These are phyloP conservation scores for Talaromyces islandicus DNA, from an alignment of 2,329 filamentous ascomycete genomes.

Conservation along the genomic window DNA sequence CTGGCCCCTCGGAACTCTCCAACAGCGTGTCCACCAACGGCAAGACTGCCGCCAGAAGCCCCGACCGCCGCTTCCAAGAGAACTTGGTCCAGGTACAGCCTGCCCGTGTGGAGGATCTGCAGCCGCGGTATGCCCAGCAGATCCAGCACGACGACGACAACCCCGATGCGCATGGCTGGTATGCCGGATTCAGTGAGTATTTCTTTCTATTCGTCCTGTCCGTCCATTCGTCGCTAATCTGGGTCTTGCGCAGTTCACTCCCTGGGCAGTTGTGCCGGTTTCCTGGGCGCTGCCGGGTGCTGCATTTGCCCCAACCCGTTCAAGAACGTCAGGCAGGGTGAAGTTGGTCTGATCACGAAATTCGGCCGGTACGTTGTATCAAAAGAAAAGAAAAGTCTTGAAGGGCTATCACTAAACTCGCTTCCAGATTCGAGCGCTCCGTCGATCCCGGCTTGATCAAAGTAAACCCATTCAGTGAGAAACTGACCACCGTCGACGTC, in stretches of 20 bases:
- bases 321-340: conserved; percentile 85
- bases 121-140: conserved; percentile 69
- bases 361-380: conserved; percentile 58
- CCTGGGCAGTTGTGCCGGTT: conserved; percentile 70
- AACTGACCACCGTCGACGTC: conserved; percentile 86
- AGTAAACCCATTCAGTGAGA: conserved; percentile 92
- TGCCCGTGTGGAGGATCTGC: conserved; percentile 74
- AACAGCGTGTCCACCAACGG: conserved; percentile 17
- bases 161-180: conserved; percentile 74
- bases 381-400: too few relatives aligned
- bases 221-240: not conserved
- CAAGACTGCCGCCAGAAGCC: conserved; percentile 25
- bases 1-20: not conserved
- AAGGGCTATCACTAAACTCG: not conserved
- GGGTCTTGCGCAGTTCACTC: conserved; percentile 56
- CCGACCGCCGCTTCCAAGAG: conserved; percentile 40
- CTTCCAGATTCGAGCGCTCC: conserved; percentile 69
- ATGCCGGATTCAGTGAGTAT: conserved; percentile 71
- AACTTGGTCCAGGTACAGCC: conserved; percentile 67
- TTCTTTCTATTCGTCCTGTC: not conserved
- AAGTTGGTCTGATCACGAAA: conserved; percentile 91
- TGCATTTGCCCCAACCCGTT: conserved; percentile 91
- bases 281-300: conserved; percentile 80
- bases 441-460: conserved; percentile 96
- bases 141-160: conserved; percentile 58